Evolutionary conservation across 1,139 yeast species (phyloP).

Genomic region (Blastobotrys buckinghamii): DNA sequence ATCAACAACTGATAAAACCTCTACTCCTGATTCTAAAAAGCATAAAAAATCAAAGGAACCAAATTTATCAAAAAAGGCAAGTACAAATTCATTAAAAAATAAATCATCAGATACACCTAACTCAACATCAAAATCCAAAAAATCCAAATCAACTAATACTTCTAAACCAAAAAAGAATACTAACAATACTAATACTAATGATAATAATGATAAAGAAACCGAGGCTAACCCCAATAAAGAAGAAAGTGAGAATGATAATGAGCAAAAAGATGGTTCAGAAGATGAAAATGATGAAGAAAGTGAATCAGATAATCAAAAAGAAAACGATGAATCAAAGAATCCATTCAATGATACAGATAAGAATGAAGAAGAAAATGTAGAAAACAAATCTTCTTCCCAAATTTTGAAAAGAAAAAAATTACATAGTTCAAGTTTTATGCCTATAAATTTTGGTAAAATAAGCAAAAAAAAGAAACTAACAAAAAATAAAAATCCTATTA

Average conservation of each 20-base stretch:
- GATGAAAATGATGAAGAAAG: neutral
- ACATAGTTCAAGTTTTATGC: constrained; percentile 2
- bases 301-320: neutral
- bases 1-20: too few species aligned
- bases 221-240: neutral
- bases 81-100: too few species aligned
- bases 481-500: neutral
- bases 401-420: neutral
- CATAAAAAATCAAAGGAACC: too few species aligned
- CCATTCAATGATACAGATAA: neutral
- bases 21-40: neutral
- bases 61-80: too few species aligned
- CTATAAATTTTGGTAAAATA: neutral
- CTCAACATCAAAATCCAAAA: too few species aligned
- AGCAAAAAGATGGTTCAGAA: neutral
- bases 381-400: neutral
- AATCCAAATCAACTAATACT: too few species aligned
- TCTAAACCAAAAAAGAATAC: neutral
- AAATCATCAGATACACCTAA: too few species aligned
- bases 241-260: neutral
- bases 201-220: too few species aligned
- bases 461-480: neutral
- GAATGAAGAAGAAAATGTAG: neutral
- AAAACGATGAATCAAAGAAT: neutral
- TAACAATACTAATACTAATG: neutral